Base-by-base conservation (phyloP, 805 yeast species). In the Candida adriatica region DNA sequence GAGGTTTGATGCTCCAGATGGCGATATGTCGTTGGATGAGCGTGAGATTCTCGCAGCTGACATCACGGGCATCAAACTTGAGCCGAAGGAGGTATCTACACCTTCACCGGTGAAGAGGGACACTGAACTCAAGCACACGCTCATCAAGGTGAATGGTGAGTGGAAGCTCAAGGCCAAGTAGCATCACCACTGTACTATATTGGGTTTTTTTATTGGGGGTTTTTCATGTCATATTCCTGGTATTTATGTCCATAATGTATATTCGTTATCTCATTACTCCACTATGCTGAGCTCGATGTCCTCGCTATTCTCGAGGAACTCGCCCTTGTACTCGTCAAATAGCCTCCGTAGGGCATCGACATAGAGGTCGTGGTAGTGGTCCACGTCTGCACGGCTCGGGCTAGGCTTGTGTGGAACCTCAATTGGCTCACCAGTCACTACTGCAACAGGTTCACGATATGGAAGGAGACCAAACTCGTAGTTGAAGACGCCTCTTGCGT, bases 381-480 rank as follows among this genome's bases (percentile, higher is more conserved):
- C 79, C 13, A 87, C 64, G 32, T 69, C 71, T 24, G 67, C 64
- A 4, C 58, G 49, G 3, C 68, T 49, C 15, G 73, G 77, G 35
- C 54, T 59, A 32, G 62, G 61, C 16, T 55, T 42, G 34, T 61
- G 64, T 5, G 84, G 81, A 5, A 79, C 65, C 30, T 64, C 60
- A 16, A 79, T 75, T 5, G 94, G 88, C 15, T 57, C 60, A 0
- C 94, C 94, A 20, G 75, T 62, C 36, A 84, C 94, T 10, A 92
- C 66, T 40, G 83, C 68, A 34, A 92, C 78, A 3, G 84, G 84
- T 32, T 79, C 71, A 43, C 96, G 67, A 53, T 74, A 88, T 2
- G 98, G 97, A 35, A 92, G 57, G 18, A 92, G 59, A 0, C 98
- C 98, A 59, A 82, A 84, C 52, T 87, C 95, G 48, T 88, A 84